A percentile compares a stretch with the other conserved stretches of the same genome.
Conservation (phyloP, 2,329 filamentous ascomycete species). For the Coccinonectria pachysandricola region DNA sequence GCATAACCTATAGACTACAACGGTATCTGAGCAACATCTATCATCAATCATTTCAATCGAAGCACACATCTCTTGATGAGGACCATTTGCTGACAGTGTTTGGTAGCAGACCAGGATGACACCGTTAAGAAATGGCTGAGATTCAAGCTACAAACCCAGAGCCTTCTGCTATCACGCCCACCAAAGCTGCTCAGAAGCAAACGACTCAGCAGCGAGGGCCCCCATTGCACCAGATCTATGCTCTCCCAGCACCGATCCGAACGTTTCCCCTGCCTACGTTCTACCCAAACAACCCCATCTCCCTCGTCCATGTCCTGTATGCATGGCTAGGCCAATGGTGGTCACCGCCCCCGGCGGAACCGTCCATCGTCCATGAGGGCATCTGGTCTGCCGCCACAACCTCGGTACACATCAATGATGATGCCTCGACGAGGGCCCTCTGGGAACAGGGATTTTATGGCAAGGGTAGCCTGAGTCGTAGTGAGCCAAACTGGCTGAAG, state of each 20-base stretch:
- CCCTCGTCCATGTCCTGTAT: conserved; percentile 68
- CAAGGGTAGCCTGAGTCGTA: conserved; percentile 84
- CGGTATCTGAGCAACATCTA: conserved; percentile 69
- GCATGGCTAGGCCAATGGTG: conserved; percentile 67
- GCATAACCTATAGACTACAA: conserved; percentile 80
- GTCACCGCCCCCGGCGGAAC: conserved; percentile 54
- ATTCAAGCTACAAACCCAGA: conserved; percentile 17
- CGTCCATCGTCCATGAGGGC: conserved; percentile 55
- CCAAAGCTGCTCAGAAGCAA: conserved; percentile 11
- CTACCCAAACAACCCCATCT: conserved; percentile 86
- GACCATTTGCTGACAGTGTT: conserved; percentile 8
- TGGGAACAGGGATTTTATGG: conserved; percentile 99
- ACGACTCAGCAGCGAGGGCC: conserved; percentile 25
- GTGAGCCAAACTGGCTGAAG: conserved; percentile 88
- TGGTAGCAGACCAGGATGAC: conserved; percentile 42
- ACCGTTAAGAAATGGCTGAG: conserved; percentile 33
- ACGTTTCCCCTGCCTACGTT: conserved; percentile 79
- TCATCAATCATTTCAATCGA: conserved; percentile 9
- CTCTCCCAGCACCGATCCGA: conserved; percentile 67
- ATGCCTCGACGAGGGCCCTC: conserved; percentile 62
- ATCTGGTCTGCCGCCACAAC: conserved; percentile 74
- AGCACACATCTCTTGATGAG: background rate
- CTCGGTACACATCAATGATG: conserved; percentile 75
- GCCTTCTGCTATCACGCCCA: conserved; percentile 12
- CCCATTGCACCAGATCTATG: conserved; percentile 63